phyloP scores from a whole-genome alignment of 2,329 filamentous ascomycete species.

The Zelopaecilomyces penicillatus region DNA sequence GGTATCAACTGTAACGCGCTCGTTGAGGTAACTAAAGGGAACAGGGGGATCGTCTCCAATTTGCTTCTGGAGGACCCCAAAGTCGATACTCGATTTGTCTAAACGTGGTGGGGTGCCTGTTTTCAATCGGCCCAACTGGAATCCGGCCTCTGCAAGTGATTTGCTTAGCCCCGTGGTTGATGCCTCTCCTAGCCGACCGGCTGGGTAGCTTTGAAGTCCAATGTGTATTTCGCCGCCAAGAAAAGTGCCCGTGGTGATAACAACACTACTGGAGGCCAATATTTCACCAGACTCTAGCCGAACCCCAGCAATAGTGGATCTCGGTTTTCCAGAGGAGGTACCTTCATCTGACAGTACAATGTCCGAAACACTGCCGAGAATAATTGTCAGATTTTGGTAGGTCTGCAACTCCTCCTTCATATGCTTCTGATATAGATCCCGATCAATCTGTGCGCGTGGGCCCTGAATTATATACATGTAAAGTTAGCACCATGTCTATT shows the following conservation, averaged over 20 bases:
- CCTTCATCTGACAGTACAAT: conserved; percentile 58
- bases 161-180: conserved; percentile 90
- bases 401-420: conserved; percentile 79
- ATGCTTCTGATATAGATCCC: conserved; percentile 76
- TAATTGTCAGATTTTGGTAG: conserved; percentile 71
- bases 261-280: conserved; percentile 68
- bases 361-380: conserved; percentile 85
- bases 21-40: conserved; percentile 88
- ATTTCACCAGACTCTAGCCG: conserved; percentile 80
- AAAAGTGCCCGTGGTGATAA: conserved; percentile 96
- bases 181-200: conserved; percentile 87
- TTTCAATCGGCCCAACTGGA: conserved; percentile 82
- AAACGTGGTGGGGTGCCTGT: conserved; percentile 90
- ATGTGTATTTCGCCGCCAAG: conserved; percentile 95
- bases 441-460: conserved; percentile 90
- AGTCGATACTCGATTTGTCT: conserved; percentile 75
- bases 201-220: conserved; percentile 72
- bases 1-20: conserved; percentile 64
- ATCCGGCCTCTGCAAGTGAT: conserved; percentile 79
- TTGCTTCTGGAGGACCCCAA: conserved; percentile 61
- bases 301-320: conserved; percentile 74
- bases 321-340: conserved; percentile 31
- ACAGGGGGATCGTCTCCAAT: conserved; percentile 74
- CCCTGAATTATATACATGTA: conserved; percentile 44
- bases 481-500: not conserved